Evolutionary conservation across 2,329 filamentous ascomycete genomes (phyloP), one percentile per base, ranked within the genome.

Genomic region (Lasiodiplodia sp.): DNA sequence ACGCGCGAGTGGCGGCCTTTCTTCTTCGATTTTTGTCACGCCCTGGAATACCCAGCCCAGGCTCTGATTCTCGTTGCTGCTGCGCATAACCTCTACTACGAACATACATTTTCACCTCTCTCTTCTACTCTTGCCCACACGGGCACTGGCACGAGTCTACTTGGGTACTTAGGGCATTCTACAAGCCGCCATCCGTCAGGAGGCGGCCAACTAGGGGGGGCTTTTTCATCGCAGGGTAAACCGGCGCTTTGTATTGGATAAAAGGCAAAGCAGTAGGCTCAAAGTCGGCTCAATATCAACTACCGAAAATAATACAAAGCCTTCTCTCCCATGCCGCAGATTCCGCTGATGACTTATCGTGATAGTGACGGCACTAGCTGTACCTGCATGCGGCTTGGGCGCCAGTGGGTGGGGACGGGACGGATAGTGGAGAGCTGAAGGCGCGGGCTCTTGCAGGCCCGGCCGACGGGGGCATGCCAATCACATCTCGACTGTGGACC

Each of bases 101-200:
- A 64, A 12, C 58, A 64, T 31, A 64, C 11, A 64, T 4, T 47
- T 64, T 38, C 38, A 25, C 60, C 34, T 31, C 14, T 25, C 60
- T 64, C 34, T 64, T 47, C 52, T 64, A 64, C 60, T 64, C 60
- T 64, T 64, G 60, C 60, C 60, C 47, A 11, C 8, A 37, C 16
- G 60, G 60, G 60, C 44, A 64, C 60, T 64, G 60, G 60, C 60
- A 64, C 60, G 60, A 64, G 60, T 51, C 18, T 64, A 52, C 60
- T 64, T 64, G 60, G 60, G 60, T 52, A 52, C 31, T 52, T 64
- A 52, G 60, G 60, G 60, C 38, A 64, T 52, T 52, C 47, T 64
- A 52, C 18, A n/a, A n/a, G 60, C 60, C 60, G 21, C 37, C 60
- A 47, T 52, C 44, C 44, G 16, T 64, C 52, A 47, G 18, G 60